Percentiles rank a stretch among this genome's conserved stretches.
Evolutionary conservation across 2,329 filamentous ascomycete genomes (phyloP).

Genomic region (Arthrobotrys musiformis): DNA sequence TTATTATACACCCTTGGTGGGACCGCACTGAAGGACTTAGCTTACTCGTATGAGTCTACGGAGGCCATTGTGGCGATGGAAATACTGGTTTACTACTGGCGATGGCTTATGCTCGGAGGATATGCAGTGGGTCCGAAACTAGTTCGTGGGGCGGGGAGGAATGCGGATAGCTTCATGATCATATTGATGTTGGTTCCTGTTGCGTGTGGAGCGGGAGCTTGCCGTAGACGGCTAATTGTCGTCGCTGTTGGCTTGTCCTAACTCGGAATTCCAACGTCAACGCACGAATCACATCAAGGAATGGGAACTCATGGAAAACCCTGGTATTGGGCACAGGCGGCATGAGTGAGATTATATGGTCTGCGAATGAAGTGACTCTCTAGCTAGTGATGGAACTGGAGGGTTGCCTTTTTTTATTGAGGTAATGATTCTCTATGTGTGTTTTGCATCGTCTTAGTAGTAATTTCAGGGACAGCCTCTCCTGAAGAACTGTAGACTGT

Average conservation of each 20-base stretch:
- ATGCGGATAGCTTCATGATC: background rate
- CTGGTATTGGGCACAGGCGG: too few species aligned
- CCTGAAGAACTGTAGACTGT: too few species aligned
- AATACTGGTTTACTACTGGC: background rate
- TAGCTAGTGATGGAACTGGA: too few species aligned
- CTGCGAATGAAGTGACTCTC: too few species aligned
- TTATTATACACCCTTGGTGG: background rate
- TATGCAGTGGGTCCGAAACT: background rate
- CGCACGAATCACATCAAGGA: too few species aligned
- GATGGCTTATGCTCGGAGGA: background rate
- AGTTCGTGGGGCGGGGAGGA: background rate
- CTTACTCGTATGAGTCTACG: slow-evolving; percentile 8
- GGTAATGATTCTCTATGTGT: too few species aligned
- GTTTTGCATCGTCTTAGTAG: too few species aligned
- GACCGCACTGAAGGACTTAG: background rate
- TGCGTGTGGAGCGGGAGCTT: background rate
- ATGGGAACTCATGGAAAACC: too few species aligned
- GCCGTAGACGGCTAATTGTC: background rate
- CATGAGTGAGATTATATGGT: too few species aligned
- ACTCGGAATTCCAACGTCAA: slow-evolving; percentile 9
- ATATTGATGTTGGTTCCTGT: background rate
- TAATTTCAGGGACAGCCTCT: too few species aligned
- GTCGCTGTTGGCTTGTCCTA: background rate
- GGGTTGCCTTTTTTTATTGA: too few species aligned
- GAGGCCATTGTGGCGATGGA: background rate